phyloP scores from a whole-genome alignment of 768 basidiomycete genomes.

The Antrodiella citrinella region DNA sequence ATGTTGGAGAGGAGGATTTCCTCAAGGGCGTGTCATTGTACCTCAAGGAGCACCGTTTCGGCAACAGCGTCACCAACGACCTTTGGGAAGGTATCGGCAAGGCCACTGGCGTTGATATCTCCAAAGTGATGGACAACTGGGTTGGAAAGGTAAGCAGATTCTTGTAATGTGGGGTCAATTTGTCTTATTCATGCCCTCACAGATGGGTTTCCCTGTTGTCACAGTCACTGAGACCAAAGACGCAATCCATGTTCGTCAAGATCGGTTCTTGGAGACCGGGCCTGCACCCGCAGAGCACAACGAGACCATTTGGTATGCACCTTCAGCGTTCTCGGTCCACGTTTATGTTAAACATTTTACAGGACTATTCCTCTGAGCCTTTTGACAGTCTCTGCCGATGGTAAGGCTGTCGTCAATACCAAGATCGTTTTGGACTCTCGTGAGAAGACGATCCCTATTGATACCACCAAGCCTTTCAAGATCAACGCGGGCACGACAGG shows the following conservation, averaged over 20 bases:
- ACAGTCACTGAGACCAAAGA: slow-evolving; percentile 70
- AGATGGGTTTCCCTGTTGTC: slow-evolving; percentile 84
- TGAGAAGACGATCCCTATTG: slow-evolving; percentile 60
- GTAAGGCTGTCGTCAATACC: slow-evolving; percentile 52
- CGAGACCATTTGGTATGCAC: slow-evolving; percentile 14
- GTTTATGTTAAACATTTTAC: background rate
- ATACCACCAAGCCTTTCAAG: slow-evolving; percentile 76
- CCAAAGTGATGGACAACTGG: slow-evolving; percentile 87
- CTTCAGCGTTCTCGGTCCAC: background rate
- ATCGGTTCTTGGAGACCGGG: slow-evolving; percentile 87
- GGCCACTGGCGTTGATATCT: slow-evolving; percentile 68
- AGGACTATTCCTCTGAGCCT: slow-evolving; percentile 81
- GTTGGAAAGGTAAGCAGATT: slow-evolving; percentile 52
- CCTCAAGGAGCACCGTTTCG: slow-evolving; percentile 80
- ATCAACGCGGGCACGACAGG: slow-evolving; percentile 85
- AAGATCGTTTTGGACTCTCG: slow-evolving; percentile 58
- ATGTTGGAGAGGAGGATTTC: slow-evolving; percentile 88
- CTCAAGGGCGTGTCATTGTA: slow-evolving; percentile 84
- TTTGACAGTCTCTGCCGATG: slow-evolving; percentile 49
- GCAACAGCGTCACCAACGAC: slow-evolving; percentile 76
- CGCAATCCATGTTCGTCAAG: slow-evolving; percentile 77
- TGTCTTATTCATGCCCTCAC: background rate
- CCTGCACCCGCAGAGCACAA: slow-evolving; percentile 17
- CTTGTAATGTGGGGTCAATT: background rate
- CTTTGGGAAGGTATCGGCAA: slow-evolving; percentile 80